These are phyloP conservation scores for Pleurotus pulmonarius DNA, from an alignment of 768 basidiomycete genomes.

Conservation along the genomic window DNA sequence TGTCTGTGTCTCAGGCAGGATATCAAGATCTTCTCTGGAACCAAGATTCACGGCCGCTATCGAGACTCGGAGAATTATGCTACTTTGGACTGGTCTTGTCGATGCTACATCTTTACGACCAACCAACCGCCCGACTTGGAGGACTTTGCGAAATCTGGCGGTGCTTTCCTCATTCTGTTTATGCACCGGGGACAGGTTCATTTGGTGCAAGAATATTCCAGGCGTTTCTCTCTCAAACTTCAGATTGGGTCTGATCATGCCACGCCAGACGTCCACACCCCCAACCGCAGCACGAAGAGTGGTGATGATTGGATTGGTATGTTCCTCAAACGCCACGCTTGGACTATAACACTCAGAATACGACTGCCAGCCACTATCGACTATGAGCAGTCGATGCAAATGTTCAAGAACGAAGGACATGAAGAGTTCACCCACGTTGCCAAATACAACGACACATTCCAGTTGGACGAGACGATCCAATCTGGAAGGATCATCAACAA, in stretches of 20 bases:
- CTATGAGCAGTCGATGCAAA: background rate
- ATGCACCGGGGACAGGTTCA: background rate
- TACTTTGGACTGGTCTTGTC: background rate
- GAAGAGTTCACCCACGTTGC: background rate
- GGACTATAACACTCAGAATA: too few species aligned
- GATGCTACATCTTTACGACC: background rate
- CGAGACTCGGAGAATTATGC: too few species aligned
- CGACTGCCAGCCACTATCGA: background rate
- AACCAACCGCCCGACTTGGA: background rate
- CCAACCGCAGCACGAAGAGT: background rate
- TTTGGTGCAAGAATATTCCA: too few species aligned
- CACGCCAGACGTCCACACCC: background rate
- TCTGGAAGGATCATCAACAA: background rate
- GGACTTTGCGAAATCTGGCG: background rate
- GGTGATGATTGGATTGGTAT: background rate
- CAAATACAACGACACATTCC: background rate
- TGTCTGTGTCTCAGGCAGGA: background rate
- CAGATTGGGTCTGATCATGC: background rate
- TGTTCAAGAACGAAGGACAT: background rate
- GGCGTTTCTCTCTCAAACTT: too few species aligned
- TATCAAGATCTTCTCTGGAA: background rate
- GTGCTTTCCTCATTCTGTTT: background rate
- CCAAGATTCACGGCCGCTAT: too few species aligned
- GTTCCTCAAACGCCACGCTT: too few species aligned
- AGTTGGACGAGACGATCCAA: background rate